Conservation (phyloP, 495 filamentous ascomycete genomes). For the Penicillium crystallinum region DNA sequence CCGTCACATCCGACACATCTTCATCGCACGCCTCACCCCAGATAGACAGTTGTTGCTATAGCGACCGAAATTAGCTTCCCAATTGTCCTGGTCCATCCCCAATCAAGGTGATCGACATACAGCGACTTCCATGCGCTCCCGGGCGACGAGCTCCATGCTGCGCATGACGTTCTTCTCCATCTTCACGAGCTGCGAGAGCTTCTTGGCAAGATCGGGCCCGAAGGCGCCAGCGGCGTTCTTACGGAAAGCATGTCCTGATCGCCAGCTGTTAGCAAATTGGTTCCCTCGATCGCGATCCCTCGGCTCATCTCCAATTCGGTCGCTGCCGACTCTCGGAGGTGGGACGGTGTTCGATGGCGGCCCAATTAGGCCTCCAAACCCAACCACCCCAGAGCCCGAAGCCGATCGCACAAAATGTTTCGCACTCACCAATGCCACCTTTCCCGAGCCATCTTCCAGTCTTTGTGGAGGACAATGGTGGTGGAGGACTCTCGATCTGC, state of each 20-base stretch:
- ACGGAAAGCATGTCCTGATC: constrained; percentile 85
- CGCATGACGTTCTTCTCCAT: constrained; percentile 99
- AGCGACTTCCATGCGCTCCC: constrained; percentile 96
- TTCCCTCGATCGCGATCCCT: neutral
- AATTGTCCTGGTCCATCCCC: neutral
- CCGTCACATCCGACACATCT: constrained; percentile 96
- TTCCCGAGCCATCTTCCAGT: constrained; percentile 80
- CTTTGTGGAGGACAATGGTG: constrained; percentile 88
- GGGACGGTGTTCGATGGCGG: neutral
- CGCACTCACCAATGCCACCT: constrained; percentile 70
- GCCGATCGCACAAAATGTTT: neutral
- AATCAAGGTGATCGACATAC: constrained; percentile 46
- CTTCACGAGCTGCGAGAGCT: constrained; percentile 95
- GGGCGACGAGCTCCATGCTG: constrained; percentile 89
- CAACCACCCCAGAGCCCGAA: neutral
- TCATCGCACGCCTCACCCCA: constrained; percentile 97
- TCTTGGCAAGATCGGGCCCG: constrained; percentile 93
- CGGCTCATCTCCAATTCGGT: neutral
- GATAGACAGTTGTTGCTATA: constrained; percentile 92
- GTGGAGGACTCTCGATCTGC: constrained; percentile 87
- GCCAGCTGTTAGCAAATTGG: constrained; percentile 21
- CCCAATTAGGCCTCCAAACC: constrained; percentile 17
- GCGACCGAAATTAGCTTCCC: constrained; percentile 9
- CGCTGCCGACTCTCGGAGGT: neutral
- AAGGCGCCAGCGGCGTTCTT: constrained; percentile 88